Conservation (phyloP, 2,329 filamentous ascomycete genomes). For the Coniosporium tulheliwenetii region DNA sequence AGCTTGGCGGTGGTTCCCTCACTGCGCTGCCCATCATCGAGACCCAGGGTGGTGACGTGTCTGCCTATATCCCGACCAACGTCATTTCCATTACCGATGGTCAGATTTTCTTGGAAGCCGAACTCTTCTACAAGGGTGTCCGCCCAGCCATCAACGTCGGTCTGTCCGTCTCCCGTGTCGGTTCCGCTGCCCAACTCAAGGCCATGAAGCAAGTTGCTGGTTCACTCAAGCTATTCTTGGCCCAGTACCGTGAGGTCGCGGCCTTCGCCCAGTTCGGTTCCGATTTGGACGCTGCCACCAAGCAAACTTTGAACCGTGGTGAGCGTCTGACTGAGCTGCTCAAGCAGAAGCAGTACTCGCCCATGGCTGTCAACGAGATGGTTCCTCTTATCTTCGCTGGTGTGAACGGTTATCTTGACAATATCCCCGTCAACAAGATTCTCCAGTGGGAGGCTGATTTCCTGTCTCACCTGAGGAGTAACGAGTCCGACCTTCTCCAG, state of each 20-base stretch:
- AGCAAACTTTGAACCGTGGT: constrained; percentile 96
- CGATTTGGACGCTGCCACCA: constrained; percentile 95
- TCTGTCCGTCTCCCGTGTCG: constrained; percentile 99
- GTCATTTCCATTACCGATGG: constrained; percentile 99
- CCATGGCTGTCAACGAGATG: constrained; percentile 99
- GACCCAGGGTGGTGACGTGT: constrained; percentile 99
- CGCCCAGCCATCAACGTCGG: constrained; percentile 99
- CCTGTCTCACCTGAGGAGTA: constrained; percentile 79
- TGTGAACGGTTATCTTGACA: constrained; percentile 94
- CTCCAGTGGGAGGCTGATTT: constrained; percentile 90
- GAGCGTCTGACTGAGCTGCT: constrained; percentile 97
- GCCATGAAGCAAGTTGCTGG: constrained; percentile 99
- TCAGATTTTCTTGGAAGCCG: constrained; percentile 98
- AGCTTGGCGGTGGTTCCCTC: constrained; percentile 86
- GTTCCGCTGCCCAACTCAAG: constrained; percentile 98
- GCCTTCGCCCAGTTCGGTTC: constrained; percentile 99
- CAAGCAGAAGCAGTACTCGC: constrained; percentile 99
- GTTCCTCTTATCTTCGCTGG: constrained; percentile 97
- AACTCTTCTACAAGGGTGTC: constrained; percentile 99
- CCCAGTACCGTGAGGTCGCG: constrained; percentile 99
- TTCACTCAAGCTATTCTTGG: constrained; percentile 99
- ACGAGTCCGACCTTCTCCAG: constrained; percentile 68
- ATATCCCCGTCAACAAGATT: constrained; percentile 78
- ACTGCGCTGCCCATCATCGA: constrained; percentile 97
- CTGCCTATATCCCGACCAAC: constrained; percentile 99